Conservation (phyloP, 1,139 yeast species). For the Lodderomyces metapsilosis region DNA sequence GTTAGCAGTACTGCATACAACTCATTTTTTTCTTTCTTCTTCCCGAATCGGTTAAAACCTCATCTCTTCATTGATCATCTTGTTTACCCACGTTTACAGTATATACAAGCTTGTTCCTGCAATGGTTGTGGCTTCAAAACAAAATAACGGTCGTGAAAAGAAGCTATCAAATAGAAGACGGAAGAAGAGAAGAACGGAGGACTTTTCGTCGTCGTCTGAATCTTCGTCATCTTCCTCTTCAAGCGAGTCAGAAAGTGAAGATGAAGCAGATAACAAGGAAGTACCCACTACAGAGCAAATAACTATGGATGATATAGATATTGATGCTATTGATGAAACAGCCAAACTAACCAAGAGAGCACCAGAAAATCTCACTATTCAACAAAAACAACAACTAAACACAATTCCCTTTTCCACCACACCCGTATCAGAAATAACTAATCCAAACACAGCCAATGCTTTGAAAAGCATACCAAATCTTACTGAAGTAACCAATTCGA, state of each 20-base stretch:
- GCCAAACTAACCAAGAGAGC: constrained; percentile 11
- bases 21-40: too few species aligned
- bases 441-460: constrained; percentile 17
- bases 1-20: too few species aligned
- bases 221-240: constrained; percentile 29
- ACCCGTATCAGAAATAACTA: constrained; percentile 17
- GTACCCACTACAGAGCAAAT: constrained; percentile 16
- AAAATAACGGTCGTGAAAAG: constrained; percentile 2
- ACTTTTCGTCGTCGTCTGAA: constrained; percentile 45
- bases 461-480: constrained; percentile 13
- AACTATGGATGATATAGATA: constrained; percentile 35
- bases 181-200: constrained; percentile 81
- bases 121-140: constrained; percentile 5
- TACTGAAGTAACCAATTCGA: neutral
- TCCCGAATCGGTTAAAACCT: too few species aligned
- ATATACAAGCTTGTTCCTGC: neutral
- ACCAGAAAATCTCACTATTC: constrained; percentile 20
- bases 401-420: constrained; percentile 29
- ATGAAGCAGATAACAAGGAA: constrained; percentile 5
- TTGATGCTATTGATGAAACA: constrained; percentile 40
- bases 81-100: too few species aligned
- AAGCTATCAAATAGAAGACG: constrained; percentile 43
- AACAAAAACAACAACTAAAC: constrained; percentile 24
- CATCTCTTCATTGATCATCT: too few species aligned
- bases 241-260: constrained; percentile 12